phyloP scores from a whole-genome alignment of 768 basidiomycete genomes.

The Sarcodon aspratus region DNA sequence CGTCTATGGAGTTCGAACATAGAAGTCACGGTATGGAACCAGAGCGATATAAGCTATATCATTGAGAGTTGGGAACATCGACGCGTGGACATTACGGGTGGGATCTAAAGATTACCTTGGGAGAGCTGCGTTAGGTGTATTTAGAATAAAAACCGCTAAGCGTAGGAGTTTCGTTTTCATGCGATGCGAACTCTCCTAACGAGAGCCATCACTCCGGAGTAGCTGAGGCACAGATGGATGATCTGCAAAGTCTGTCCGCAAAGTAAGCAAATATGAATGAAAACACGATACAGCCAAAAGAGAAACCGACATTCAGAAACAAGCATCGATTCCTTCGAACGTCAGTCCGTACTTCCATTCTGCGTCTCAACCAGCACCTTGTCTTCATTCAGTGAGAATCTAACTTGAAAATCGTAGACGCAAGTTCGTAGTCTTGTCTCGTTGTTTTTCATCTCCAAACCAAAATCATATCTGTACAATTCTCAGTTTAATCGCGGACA shows the following conservation, averaged over 20 bases:
- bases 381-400: conserved; percentile 20
- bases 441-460: conserved; percentile 56
- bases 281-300: not conserved
- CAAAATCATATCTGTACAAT: conserved; percentile 52
- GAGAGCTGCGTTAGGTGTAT: conserved; percentile 58
- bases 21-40: no score
- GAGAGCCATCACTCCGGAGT: conserved; percentile 13
- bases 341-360: conserved; percentile 39
- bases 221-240: conserved; percentile 35
- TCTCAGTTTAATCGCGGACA: not conserved
- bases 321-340: conserved; percentile 53
- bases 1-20: no score
- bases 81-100: no score
- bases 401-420: conserved; percentile 48
- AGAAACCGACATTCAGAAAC: conserved; percentile 53
- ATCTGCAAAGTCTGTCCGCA: conserved; percentile 56
- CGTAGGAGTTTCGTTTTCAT: conserved; percentile 41
- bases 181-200: conserved; percentile 1
- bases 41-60: no score
- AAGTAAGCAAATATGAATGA: not conserved
- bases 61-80: no score
- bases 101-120: no score
- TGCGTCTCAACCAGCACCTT: conserved; percentile 53
- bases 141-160: conserved; percentile 71
- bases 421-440: conserved; percentile 61